Conservation (phyloP, 306 rosid genomes). For the Parietaria judaica region DNA sequence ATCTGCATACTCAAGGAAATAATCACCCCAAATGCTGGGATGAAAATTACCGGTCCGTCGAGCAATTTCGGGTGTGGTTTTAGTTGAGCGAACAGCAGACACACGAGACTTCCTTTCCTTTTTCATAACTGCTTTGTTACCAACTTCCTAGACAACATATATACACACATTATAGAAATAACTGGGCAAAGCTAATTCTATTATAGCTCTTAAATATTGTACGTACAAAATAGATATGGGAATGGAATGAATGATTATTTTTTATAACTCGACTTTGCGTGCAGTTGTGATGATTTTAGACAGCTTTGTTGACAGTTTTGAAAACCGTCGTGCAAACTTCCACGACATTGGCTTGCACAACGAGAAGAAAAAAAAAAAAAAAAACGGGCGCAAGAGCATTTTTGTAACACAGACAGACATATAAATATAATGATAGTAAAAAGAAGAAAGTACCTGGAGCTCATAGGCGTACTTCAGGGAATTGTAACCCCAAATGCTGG, state of each 20-base stretch:
- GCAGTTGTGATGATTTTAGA: too few relatives aligned
- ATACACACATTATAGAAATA: not conserved
- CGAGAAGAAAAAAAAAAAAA: too few relatives aligned
- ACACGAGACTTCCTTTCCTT: not conserved
- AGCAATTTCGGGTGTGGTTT: not conserved
- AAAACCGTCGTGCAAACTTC: not conserved
- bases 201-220: not conserved
- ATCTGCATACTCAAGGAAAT: slow-evolving; percentile 8
- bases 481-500: not conserved
- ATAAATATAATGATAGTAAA: too few relatives aligned
- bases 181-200: not conserved
- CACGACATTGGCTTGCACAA: not conserved
- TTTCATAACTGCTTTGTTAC: not conserved
- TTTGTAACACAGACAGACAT: too few relatives aligned
- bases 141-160: not conserved
- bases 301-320: not conserved
- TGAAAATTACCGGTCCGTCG: slow-evolving; percentile 8
- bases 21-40: slow-evolving; percentile 14
- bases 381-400: not conserved
- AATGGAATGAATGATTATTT: too few relatives aligned
- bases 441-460: not conserved
- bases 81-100: not conserved
- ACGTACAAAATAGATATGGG: not conserved
- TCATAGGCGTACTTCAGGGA: not conserved
- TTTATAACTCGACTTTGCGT: too few relatives aligned